Evolutionary conservation across 768 basidiomycete genomes (phyloP).

Genomic region (Boletellus emodensis): DNA sequence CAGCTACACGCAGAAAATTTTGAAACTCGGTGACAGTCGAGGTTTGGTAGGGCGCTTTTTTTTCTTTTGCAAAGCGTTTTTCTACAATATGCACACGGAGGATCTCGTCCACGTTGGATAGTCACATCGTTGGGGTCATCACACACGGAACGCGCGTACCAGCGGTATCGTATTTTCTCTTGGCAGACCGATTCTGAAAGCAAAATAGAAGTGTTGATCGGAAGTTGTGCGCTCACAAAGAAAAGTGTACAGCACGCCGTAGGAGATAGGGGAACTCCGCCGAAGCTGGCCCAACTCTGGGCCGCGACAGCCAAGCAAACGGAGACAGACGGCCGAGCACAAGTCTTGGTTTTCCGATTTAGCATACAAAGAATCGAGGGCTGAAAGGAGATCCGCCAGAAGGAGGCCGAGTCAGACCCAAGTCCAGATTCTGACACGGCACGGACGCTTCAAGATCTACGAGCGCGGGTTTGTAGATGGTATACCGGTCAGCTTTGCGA

Average conservation of each 20-base stretch:
- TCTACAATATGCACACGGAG: not conserved
- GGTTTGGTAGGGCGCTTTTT: too few species aligned
- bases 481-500: slow-evolving; percentile 11
- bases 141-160: not conserved
- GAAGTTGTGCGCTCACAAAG: not conserved
- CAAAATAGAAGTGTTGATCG: slow-evolving; percentile 4
- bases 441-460: not conserved
- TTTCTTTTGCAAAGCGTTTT: not conserved
- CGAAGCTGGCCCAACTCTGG: not conserved
- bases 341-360: not conserved
- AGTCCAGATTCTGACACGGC: slow-evolving; percentile 4
- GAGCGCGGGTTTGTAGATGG: not conserved
- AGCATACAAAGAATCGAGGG: slow-evolving; percentile 1
- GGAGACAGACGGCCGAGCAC: not conserved
- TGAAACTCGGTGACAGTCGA: slow-evolving; percentile 7
- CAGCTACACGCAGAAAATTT: slow-evolving; percentile 38
- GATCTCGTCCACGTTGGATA: not conserved
- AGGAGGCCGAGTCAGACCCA: slow-evolving; percentile 3
- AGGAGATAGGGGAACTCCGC: too few species aligned
- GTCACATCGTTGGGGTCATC: too few species aligned
- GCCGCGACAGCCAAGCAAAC: not conserved
- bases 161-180: not conserved
- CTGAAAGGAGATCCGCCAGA: slow-evolving; percentile 7
- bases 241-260: too few species aligned
- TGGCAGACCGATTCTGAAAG: not conserved